Base-by-base conservation (phyloP, 495 filamentous ascomycete genomes). In the Polyplosphaeria fusca region DNA sequence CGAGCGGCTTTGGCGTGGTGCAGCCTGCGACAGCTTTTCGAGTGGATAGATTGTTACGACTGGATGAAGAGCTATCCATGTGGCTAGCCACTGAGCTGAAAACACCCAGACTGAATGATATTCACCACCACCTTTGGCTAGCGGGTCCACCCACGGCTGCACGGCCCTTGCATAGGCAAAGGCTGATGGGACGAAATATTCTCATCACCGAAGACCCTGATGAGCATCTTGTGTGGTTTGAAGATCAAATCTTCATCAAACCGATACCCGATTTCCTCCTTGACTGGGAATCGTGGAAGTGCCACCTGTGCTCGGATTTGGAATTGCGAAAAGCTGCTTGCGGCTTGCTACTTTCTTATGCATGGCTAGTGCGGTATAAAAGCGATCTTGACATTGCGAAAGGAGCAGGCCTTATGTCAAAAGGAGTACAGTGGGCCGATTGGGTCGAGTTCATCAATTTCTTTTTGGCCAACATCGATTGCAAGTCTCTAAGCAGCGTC, bases 71-170 rank as follows among this genome's bases (percentile, higher is more conserved):
- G 4, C 27, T 14, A 16, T n/a, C 14, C 24, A 22, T 28, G 11
- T 38, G 4, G 18, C 47, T 50, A 37, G 27, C 25, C 14, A 24
- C 16, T 22, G 47, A 50, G 19, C 24, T 50, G 27, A 50, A 50
- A n/a, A 57, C 45, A 39, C 54, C 35, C 14, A 46, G 40, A 25
- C 55, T 63, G 2, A 50, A 63, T 22, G 37, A 25, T 12, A 60
- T 63, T 24, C 19, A 60, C 28, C 27, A 32, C 2, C 26, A 44
- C 18, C 60, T 63, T 19, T 63, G 60, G 60, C 43, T 63, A 41
- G 60, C 55, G 38, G 60, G 60, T 27, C 40, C 30, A 7, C 46
- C 56, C 1, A 26, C 1, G 9, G 13, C 47, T 23, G 32, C 56
- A 26, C 60, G 60, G 20, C 38, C 55, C 19, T 22, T 59, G n/a